A percentile compares a stretch with the other conserved stretches of the same genome.
phyloP scores from a whole-genome alignment of 2,329 filamentous ascomycete species.

The Trematosphaeria pertusa region DNA sequence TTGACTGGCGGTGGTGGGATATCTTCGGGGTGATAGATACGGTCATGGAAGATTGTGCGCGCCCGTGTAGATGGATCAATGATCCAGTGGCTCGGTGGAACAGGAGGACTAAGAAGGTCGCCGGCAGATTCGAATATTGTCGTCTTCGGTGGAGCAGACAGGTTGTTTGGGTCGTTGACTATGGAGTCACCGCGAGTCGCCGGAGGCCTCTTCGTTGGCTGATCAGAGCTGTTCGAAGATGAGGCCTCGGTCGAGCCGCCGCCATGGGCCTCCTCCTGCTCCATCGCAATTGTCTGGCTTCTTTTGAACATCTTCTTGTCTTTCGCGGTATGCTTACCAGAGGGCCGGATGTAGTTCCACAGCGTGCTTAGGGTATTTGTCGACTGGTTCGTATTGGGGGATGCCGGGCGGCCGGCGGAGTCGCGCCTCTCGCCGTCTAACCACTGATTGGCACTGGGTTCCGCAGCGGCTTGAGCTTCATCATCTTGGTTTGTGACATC shows the following conservation, averaged over 20 bases:
- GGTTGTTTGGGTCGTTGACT: constrained; percentile 53
- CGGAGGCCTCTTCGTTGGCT: constrained; percentile 48
- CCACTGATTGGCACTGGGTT: constrained; percentile 41
- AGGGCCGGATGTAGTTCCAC: constrained; percentile 76
- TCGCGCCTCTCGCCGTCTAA: constrained; percentile 35
- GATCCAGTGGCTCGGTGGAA: constrained; percentile 82
- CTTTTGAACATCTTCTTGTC: constrained; percentile 64
- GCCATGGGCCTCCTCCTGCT: constrained; percentile 21
- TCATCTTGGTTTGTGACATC: constrained; percentile 74
- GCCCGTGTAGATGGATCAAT: constrained; percentile 82
- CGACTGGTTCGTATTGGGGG: constrained; percentile 35
- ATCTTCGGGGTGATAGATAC: constrained; percentile 91
- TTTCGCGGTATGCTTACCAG: constrained; percentile 70
- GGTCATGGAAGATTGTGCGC: constrained; percentile 94
- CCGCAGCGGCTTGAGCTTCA: constrained; percentile 50
- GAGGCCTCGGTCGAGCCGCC: constrained; percentile 16
- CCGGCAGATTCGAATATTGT: constrained; percentile 95
- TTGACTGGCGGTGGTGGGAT: constrained; percentile 79
- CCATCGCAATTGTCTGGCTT: constrained; percentile 40
- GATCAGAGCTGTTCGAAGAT: constrained; percentile 19
- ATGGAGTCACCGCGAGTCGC: constrained; percentile 60
- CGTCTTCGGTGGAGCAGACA: constrained; percentile 82
- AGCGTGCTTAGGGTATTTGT: constrained; percentile 60
- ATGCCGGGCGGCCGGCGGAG: constrained; percentile 24
- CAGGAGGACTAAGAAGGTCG: constrained; percentile 87